These are phyloP conservation scores for Penicillium thymicola DNA, from an alignment of 2,329 filamentous ascomycete genomes.

Conservation along the genomic window DNA sequence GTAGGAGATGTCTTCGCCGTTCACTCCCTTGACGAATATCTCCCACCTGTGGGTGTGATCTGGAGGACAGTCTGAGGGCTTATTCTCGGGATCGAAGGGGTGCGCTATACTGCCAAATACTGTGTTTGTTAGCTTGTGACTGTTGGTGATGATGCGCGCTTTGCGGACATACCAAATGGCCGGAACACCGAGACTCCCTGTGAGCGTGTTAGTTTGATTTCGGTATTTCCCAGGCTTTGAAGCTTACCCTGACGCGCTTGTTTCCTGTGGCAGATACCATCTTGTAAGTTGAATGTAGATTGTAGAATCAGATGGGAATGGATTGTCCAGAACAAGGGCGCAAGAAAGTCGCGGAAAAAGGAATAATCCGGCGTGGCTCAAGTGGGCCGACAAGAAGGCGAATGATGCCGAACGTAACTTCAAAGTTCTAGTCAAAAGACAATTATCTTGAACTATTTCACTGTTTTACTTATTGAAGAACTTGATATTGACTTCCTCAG, in stretches of 20 bases:
- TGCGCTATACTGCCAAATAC: conserved; percentile 77
- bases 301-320: background rate
- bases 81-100: conserved; percentile 72
- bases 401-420: conserved; percentile 2
- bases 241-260: conserved; percentile 52
- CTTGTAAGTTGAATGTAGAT: conserved; percentile 3
- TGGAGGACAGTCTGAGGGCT: conserved; percentile 71
- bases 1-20: conserved; percentile 86
- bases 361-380: conserved; percentile 1
- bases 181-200: conserved; percentile 48
- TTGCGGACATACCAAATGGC: conserved; percentile 41
- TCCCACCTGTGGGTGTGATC: conserved; percentile 97
- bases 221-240: background rate
- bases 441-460: background rate
- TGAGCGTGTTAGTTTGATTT: conserved; percentile 19
- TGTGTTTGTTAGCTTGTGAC: conserved; percentile 37
- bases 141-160: background rate
- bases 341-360: background rate
- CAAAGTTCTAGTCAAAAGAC: background rate
- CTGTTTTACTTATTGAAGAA: background rate
- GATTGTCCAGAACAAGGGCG: conserved; percentile 10
- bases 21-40: conserved; percentile 86
- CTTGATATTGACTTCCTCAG: background rate
- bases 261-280: conserved; percentile 55
- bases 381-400: background rate